These are phyloP conservation scores for Diutina neorugosa DNA, from an alignment of 1,139 yeast genomes.

Conservation along the genomic window DNA sequence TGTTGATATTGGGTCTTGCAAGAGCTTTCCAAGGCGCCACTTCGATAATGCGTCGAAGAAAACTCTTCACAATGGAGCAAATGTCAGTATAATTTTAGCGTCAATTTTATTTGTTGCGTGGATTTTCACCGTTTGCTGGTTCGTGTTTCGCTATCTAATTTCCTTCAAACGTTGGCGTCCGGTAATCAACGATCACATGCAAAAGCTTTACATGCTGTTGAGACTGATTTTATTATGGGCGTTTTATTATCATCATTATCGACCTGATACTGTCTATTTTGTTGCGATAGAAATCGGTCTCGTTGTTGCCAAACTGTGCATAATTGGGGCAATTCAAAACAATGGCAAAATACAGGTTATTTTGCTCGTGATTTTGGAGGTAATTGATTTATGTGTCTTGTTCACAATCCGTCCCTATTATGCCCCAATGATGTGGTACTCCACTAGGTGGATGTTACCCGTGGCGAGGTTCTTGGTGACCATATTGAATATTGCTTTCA, in stretches of 20 bases:
- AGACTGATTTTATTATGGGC: conserved; percentile 37
- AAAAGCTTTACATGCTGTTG: conserved; percentile 34
- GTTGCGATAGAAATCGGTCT: conserved; percentile 23
- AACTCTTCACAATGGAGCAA: not conserved
- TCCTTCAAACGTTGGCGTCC: conserved; percentile 12
- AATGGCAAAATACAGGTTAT: conserved; percentile 34
- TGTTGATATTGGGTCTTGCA: not conserved
- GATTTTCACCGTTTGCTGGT: conserved; percentile 18
- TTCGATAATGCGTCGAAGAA: not conserved
- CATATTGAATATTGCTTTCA: conserved; percentile 29
- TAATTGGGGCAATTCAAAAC: conserved; percentile 32
- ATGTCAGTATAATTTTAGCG: conserved; percentile 14
- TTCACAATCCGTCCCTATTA: conserved; percentile 28
- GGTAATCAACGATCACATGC: conserved; percentile 13
- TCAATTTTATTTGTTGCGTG: conserved; percentile 23
- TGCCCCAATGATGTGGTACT: conserved; percentile 24
- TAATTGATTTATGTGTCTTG: conserved; percentile 19
- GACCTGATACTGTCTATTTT: conserved; percentile 29
- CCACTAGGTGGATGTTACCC: conserved; percentile 26
- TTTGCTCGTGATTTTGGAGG: conserved; percentile 25
- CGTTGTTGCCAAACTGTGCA: conserved; percentile 19
- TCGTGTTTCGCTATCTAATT: conserved; percentile 20
- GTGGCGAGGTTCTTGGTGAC: conserved; percentile 26
- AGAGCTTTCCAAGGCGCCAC: not conserved
- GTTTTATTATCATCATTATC: conserved; percentile 29